A percentile compares a stretch with the other conserved stretches of the same genome.
Evolutionary conservation across 2,329 filamentous ascomycete genomes (phyloP).

Genomic region (Colletotrichum tropicale): DNA sequence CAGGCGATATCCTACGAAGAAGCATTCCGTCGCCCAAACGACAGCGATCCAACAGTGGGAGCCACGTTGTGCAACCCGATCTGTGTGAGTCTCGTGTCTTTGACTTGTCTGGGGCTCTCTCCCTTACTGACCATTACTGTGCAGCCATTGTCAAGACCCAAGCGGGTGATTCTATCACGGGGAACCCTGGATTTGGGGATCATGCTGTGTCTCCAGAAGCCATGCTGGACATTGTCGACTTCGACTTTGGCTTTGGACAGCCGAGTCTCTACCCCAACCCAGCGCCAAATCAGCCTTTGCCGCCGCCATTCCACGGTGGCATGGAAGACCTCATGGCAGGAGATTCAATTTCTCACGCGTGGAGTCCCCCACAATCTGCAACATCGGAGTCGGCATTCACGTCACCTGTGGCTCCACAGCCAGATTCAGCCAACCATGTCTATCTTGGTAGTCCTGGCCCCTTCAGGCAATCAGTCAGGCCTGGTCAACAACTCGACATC

Average conservation of each 20-base stretch:
- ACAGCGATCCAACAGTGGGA: conserved; percentile 37
- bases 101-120: not conserved
- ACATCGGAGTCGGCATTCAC: conserved; percentile 13
- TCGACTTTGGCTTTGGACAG: conserved; percentile 39
- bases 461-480: not conserved
- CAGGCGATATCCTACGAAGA: not conserved
- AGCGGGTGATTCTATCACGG: not conserved
- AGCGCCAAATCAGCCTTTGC: conserved; percentile 28
- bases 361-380: conserved; percentile 15
- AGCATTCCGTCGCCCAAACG: conserved; percentile 39
- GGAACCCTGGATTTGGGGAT: conserved; percentile 19
- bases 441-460: conserved; percentile 2
- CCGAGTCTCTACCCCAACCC: conserved; percentile 30
- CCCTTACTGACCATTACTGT: conserved; percentile 13
- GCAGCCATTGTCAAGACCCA: conserved; percentile 19
- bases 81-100: conserved; percentile 35
- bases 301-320: conserved; percentile 22
- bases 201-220: conserved; percentile 32
- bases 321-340: conserved; percentile 15
- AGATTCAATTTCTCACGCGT: conserved; percentile 5
- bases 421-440: not conserved
- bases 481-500: not conserved
- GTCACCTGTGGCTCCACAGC: conserved; percentile 3
- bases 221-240: conserved; percentile 33
- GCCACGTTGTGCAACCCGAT: conserved; percentile 36